Evolutionary conservation across 139 green algal genomes (phyloP), one percentile per base, ranked within the genome.

Genomic region (Picochlorum sp.): DNA sequence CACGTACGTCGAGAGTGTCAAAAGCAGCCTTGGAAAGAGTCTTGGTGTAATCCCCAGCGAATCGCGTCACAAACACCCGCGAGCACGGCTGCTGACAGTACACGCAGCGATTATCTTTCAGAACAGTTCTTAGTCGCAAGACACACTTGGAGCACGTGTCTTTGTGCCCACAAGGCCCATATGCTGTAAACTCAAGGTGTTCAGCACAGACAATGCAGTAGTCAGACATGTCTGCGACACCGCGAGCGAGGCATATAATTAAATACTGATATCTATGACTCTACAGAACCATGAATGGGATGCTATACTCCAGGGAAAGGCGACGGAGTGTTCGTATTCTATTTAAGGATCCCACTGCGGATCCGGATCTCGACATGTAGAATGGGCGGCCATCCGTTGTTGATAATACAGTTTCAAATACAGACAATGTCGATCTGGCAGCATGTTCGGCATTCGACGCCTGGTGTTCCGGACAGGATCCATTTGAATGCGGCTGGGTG

Each of bases 131-230:
- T 70, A 97, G 72, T 6, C 90, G 77, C 14, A 78, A 69, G 14
- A 92, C 81, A 63, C 88, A 87, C 49, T 82, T 84, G 26, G 76
- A 85, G 64, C 89, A 96, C 4, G 88, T 82, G n/a, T 98, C 92
- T 37, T 84, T 88, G 78, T 98, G 92, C 10, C 85, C 84, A 66
- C 92, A 98, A 6, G 63, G 63, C 0, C 82, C 85, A 65, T 91
- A 86, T 0, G 77, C 90, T 1, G 83, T 82, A 61, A 75, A 97
- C 21, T 89, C 67, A 16, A 98, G 69, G 1, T 80, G 74, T 61
- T 97, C 92, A 1, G 90, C 86, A 38, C 92, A 98, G 1, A 97
- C 81, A 3, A 84, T 62, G 71, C 91, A 97, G 62, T 68, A 16
- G 57, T 75, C 67, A 45, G 68, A 63, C 47, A 59, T 67, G 21